Percentiles rank a stretch among this genome's conserved stretches.
These are phyloP conservation scores for Chernovozyma aurita DNA, from an alignment of 1,139 yeast genomes.

Conservation along the genomic window DNA sequence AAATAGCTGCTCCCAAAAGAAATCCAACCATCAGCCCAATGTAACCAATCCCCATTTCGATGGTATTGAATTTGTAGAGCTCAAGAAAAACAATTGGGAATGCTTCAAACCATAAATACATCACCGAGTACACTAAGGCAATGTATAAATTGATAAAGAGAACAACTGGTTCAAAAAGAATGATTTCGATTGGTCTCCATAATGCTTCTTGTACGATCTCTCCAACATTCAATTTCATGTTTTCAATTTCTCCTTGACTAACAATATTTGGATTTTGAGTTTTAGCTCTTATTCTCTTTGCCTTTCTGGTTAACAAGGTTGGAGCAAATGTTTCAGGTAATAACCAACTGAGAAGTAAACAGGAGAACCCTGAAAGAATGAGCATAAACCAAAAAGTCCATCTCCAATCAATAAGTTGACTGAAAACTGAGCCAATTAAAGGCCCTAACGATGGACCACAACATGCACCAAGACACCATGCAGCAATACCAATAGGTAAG, in stretches of 20 bases:
- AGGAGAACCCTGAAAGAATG: slow-evolving; percentile 30
- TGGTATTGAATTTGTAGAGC: slow-evolving; percentile 20
- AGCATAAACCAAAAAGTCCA: slow-evolving; percentile 43
- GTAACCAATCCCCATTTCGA: slow-evolving; percentile 21
- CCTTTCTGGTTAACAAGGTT: slow-evolving; percentile 44
- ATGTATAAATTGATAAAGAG: slow-evolving; percentile 26
- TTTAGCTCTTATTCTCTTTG: slow-evolving; percentile 38
- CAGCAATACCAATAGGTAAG: slow-evolving; percentile 23
- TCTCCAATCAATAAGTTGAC: slow-evolving; percentile 33
- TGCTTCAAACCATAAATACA: slow-evolving; percentile 33
- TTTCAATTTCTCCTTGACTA: slow-evolving; percentile 39
- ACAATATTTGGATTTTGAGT: slow-evolving; percentile 41
- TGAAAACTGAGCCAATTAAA: slow-evolving; percentile 25
- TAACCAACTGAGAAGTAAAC: slow-evolving; percentile 27
- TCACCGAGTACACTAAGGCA: slow-evolving; percentile 26
- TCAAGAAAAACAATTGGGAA: slow-evolving; percentile 28
- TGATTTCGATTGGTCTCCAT: slow-evolving; percentile 30
- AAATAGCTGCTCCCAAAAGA: slow-evolving; percentile 18
- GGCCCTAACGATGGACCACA: slow-evolving; percentile 34
- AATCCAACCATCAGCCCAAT: slow-evolving; percentile 19
- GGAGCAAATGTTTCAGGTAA: slow-evolving; percentile 51
- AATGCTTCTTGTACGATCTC: slow-evolving; percentile 20
- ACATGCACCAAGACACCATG: slow-evolving; percentile 30
- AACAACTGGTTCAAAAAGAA: slow-evolving; percentile 29
- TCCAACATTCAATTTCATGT: slow-evolving; percentile 22